A percentile compares a stretch with the other conserved stretches of the same genome.
Evolutionary conservation across 306 rosid species (phyloP).

Genomic region (Dryas alaskensis): DNA sequence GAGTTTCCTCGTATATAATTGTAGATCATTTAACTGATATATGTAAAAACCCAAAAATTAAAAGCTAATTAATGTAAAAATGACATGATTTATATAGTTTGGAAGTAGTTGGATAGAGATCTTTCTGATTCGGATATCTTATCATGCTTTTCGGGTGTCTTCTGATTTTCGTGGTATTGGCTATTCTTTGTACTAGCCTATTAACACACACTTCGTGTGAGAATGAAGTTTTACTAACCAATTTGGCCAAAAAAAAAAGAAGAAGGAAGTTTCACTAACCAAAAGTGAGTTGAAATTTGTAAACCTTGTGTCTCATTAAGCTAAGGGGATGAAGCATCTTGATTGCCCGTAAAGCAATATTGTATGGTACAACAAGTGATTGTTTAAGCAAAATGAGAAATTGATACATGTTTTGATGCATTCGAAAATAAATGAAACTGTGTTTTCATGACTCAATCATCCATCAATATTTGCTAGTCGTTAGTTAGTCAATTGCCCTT

Average conservation of each 20-base stretch:
- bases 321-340: too few relatives aligned
- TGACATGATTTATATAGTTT: background rate
- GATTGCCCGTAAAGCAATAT: too few relatives aligned
- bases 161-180: background rate
- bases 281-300: background rate
- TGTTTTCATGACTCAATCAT: too few relatives aligned
- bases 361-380: too few relatives aligned
- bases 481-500: too few relatives aligned
- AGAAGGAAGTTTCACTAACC: background rate
- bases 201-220: background rate
- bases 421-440: too few relatives aligned
- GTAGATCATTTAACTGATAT: background rate
- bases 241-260: too few relatives aligned
- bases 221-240: background rate
- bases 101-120: background rate
- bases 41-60: background rate
- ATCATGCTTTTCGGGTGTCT: background rate
- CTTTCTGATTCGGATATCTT: background rate
- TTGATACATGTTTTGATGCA: too few relatives aligned
- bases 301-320: background rate
- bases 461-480: too few relatives aligned
- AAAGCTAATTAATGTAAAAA: background rate
- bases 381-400: too few relatives aligned
- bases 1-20: slow-evolving; percentile 8
- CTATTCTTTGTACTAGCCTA: background rate